Evolutionary conservation across 768 basidiomycete genomes (phyloP), one percentile per base, ranked within the genome.

Genomic region (Suillus subaureus): DNA sequence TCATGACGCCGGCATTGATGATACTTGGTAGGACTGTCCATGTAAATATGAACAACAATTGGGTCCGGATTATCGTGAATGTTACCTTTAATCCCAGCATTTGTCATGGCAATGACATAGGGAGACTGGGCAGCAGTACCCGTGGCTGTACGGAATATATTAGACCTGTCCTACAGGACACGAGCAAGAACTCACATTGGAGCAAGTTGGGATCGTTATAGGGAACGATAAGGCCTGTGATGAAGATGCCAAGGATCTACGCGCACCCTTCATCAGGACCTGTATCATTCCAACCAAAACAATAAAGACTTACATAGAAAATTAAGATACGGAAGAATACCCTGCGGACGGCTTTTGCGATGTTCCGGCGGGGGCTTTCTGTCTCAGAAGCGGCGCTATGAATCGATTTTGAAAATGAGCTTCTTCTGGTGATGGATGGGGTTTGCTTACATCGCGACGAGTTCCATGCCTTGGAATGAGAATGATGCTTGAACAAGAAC

Each of bases 261-360:
- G 37, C 4, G 52, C n/a, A 21, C 61, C 49, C n/a, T 62, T 26
- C 31, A 43, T 21, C 60, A 61, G 31, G 23, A 33, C 6, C 58
- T 26, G 11, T 3, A 60, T 4, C 39, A 21, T n/a, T 15, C 31
- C 23, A 43, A 26, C 21, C 42, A 61, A 16, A 9, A 33, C 8
- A 8, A 52, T 1, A 5, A 21, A 28, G 16, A 71, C 85, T 66
- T 66, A 87, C 85, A 70, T 93, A 94, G 83, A 94, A 94, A 35
- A 93, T 68, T 9, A 89, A 68, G 69, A 96, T 93, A 67, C 94
- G 88, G 79, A 85, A 91, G 76, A 93, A 93, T 2, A 93, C 91
- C 39, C 89, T 81, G 35, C 84, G 81, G n/a, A 92, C 85, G 28
- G 92, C 91, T 71, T 89, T 91, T 9, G 85, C 79, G 68, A 95